These are phyloP conservation scores for Gnetum montanum DNA, from an alignment of 75 land plant species.

Conservation along the genomic window DNA sequence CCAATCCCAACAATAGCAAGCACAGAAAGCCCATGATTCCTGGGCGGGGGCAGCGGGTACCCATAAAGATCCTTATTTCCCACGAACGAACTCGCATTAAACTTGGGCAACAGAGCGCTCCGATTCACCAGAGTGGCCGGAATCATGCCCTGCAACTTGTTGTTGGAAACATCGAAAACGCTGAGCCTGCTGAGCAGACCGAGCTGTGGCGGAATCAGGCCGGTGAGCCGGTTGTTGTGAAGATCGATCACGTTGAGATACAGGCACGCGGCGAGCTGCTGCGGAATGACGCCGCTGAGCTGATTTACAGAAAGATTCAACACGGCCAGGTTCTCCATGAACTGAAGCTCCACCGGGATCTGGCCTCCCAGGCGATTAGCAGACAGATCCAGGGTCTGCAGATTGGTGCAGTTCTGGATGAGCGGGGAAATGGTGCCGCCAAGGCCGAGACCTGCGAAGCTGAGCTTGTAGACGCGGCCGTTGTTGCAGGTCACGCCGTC, in stretches of 20 bases:
- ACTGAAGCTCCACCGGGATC: constrained; percentile 45
- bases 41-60: constrained; percentile 49
- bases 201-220: constrained; percentile 51
- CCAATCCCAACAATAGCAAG: constrained; percentile 86
- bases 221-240: constrained; percentile 52
- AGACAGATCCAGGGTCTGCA: constrained; percentile 73
- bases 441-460: constrained; percentile 37
- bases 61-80: constrained; percentile 74
- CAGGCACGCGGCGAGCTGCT: constrained; percentile 40
- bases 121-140: constrained; percentile 55
- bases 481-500: constrained; percentile 71
- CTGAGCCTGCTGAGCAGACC: constrained; percentile 53
- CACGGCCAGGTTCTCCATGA: constrained; percentile 49
- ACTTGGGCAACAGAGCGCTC: constrained; percentile 33
- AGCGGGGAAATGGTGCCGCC: constrained; percentile 64
- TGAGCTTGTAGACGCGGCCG: constrained; percentile 52
- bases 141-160: constrained; percentile 53
- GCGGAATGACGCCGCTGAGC: constrained; percentile 53
- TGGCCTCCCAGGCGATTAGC: constrained; percentile 45
- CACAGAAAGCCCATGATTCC: constrained; percentile 38
- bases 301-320: constrained; percentile 58
- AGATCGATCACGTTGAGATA: constrained; percentile 79
- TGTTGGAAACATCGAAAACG: constrained; percentile 60
- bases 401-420: constrained; percentile 56
- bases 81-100: constrained; percentile 56